These are phyloP conservation scores for Chionographis japonica DNA, from an alignment of 106 monocot genomes.

Conservation along the genomic window DNA sequence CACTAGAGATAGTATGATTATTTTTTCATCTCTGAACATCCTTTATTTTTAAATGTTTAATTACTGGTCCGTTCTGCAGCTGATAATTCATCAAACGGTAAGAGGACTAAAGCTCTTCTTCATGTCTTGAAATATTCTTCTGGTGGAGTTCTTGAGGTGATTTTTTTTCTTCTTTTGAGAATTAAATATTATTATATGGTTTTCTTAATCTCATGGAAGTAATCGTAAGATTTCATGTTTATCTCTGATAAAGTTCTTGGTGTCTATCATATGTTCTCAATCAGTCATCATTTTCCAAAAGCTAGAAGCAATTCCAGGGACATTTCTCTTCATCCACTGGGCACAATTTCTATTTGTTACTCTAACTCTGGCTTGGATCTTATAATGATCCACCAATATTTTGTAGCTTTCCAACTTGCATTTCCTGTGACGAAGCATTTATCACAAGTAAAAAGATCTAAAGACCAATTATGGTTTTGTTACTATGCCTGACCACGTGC, in stretches of 20 bases:
- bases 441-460: neutral
- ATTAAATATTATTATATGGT: neutral
- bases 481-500: too few species aligned
- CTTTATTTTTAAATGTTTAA: neutral
- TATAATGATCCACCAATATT: too few species aligned
- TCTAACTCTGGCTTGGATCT: too few species aligned
- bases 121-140: constrained; percentile 83
- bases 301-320: too few species aligned
- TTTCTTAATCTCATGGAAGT: neutral
- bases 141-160: constrained; percentile 90
- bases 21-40: neutral
- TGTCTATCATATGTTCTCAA: too few species aligned
- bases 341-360: too few species aligned
- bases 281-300: too few species aligned
- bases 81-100: constrained; percentile 54
- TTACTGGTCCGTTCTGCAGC: constrained; percentile 31
- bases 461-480: too few species aligned
- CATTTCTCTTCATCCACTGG: too few species aligned
- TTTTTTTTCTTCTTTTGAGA: constrained; percentile 3
- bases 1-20: neutral
- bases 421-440: neutral
- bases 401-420: too few species aligned
- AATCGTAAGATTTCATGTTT: too few species aligned
- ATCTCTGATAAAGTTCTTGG: too few species aligned
- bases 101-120: constrained; percentile 68